A percentile compares a stretch with the other conserved stretches of the same genome.
Evolutionary conservation across 129 eudicot species (phyloP).

Genomic region (Dittrichia graveolens): DNA sequence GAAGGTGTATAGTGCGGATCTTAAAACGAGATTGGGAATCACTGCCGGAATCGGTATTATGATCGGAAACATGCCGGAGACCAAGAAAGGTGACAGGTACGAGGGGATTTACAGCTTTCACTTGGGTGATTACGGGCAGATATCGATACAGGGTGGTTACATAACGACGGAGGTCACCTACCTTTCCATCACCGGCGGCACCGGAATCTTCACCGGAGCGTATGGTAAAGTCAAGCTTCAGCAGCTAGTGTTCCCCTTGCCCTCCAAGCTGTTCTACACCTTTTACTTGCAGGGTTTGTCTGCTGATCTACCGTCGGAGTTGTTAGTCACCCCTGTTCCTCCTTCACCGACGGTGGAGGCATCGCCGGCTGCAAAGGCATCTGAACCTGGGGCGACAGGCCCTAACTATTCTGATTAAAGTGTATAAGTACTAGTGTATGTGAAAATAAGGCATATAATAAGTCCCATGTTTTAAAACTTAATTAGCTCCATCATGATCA

Average conservation of each 20-base stretch:
- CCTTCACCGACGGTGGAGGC: slow-evolving; percentile 93
- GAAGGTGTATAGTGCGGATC: slow-evolving; percentile 73
- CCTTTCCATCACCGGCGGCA: slow-evolving; percentile 81
- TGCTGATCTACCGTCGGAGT: slow-evolving; percentile 71
- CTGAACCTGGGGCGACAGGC: slow-evolving; percentile 56
- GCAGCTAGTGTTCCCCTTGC: slow-evolving; percentile 83
- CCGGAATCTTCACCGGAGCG: slow-evolving; percentile 80
- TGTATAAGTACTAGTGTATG: too few relatives aligned
- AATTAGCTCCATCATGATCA: too few relatives aligned
- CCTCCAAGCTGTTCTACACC: slow-evolving; percentile 76
- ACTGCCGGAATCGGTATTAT: slow-evolving; percentile 79
- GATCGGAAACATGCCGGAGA: slow-evolving; percentile 69
- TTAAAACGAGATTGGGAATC: slow-evolving; percentile 71
- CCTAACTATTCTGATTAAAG: slow-evolving; percentile 48
- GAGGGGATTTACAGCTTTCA: slow-evolving; percentile 84
- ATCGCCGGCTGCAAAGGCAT: slow-evolving; percentile 74
- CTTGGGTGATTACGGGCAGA: slow-evolving; percentile 84
- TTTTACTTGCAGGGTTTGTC: slow-evolving; percentile 86
- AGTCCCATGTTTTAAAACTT: too few relatives aligned
- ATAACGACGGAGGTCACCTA: slow-evolving; percentile 70
- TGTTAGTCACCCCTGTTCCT: slow-evolving; percentile 62
- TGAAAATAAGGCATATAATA: too few relatives aligned
- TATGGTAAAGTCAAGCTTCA: slow-evolving; percentile 84
- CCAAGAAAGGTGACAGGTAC: slow-evolving; percentile 64
- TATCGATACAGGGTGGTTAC: slow-evolving; percentile 79